A percentile compares a stretch with the other conserved stretches of the same genome.
phyloP scores from a whole-genome alignment of 1,284 basidiomycete genomes.

The Fomitiporia mediterranea region DNA sequence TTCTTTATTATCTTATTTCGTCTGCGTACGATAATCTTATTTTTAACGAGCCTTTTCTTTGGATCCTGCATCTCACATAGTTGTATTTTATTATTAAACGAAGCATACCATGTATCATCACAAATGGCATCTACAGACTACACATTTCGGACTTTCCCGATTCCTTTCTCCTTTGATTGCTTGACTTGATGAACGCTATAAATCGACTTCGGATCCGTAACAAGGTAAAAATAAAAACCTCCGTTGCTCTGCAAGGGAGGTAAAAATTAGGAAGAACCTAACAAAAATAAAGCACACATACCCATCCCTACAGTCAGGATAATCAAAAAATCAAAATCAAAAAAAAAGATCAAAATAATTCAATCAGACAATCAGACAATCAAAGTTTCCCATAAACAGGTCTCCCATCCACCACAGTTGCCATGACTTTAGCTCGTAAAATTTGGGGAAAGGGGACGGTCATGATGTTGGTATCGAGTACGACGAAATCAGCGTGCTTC shows the following conservation, averaged over 20 bases:
- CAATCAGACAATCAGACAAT: background rate
- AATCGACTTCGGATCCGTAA: too few species aligned
- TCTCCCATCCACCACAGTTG: conserved; percentile 71
- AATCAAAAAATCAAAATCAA: too few species aligned
- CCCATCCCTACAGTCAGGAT: too few species aligned
- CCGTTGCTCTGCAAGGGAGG: too few species aligned
- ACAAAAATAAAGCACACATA: too few species aligned
- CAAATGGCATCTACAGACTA: conserved; percentile 2
- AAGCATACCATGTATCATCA: background rate
- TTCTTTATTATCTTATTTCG: background rate
- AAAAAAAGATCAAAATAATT: background rate
- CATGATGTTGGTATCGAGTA: conserved; percentile 80
- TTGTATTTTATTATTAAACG: background rate
- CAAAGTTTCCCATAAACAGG: conserved; percentile 50
- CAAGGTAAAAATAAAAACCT: too few species aligned
- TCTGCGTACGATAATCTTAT: conserved; percentile 12
- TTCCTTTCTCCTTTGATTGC: too few species aligned
- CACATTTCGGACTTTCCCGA: background rate
- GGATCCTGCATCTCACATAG: background rate
- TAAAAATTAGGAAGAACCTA: too few species aligned
- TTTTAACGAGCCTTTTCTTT: background rate
- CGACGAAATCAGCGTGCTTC: conserved; percentile 83
- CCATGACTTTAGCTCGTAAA: conserved; percentile 47
- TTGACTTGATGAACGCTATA: too few species aligned
- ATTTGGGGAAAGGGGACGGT: conserved; percentile 53